Conservation (phyloP, 495 filamentous ascomycete genomes). For the Trichoderma orchidacearum region DNA sequence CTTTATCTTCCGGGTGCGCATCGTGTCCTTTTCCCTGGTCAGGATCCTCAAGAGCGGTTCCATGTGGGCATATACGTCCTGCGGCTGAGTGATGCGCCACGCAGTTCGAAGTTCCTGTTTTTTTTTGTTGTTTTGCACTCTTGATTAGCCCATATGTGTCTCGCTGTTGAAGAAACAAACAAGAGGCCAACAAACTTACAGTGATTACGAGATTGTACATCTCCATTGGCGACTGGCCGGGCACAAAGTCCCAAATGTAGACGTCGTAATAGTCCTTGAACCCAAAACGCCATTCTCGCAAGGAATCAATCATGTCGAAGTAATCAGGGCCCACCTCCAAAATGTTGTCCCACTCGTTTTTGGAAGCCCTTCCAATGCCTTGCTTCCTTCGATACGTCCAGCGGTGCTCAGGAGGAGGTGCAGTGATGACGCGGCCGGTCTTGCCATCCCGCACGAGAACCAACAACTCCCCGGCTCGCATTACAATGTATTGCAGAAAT, state of each 20-base stretch:
- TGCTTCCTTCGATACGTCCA: conserved; percentile 32
- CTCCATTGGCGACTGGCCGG: conserved; percentile 10
- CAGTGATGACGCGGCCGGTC: conserved; percentile 28
- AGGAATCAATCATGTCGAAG: conserved; percentile 23
- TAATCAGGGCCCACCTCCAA: conserved; percentile 23
- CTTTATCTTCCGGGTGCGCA: conserved; percentile 23
- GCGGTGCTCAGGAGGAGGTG: conserved; percentile 24
- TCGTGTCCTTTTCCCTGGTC: conserved; percentile 20
- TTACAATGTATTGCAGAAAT: conserved; percentile 33
- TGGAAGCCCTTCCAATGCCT: conserved; percentile 27
- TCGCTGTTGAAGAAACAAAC: too few relatives aligned
- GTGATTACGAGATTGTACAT: conserved; percentile 5
- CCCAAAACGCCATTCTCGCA: conserved; percentile 28
- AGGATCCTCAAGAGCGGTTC: conserved; percentile 23
- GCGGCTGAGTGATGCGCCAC: neutral
- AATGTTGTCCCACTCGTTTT: conserved; percentile 25
- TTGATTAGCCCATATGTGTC: too few relatives aligned
- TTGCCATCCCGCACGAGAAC: conserved; percentile 34
- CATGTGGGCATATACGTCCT: conserved; percentile 12
- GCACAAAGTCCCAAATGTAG: conserved; percentile 34
- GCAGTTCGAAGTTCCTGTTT: neutral
- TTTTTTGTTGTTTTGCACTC: too few relatives aligned
- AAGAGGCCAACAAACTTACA: too few relatives aligned
- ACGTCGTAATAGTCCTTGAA: conserved; percentile 39
- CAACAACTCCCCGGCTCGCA: conserved; percentile 26